Evolutionary conservation across 1,284 basidiomycete genomes (phyloP).

Genomic region (Melampsora americana): DNA sequence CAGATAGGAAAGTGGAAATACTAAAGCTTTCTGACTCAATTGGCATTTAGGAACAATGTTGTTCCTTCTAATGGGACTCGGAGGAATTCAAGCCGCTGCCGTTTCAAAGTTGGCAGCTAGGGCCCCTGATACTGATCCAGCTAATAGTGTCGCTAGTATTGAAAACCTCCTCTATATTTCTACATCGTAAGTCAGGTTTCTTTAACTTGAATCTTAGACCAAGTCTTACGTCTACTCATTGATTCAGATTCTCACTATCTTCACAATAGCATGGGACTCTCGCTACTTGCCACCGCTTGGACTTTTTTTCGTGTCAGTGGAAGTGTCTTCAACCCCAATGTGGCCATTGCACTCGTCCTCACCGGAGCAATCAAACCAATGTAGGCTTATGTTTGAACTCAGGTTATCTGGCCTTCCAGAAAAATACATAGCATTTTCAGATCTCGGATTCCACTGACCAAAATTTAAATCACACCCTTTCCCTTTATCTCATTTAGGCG

Average conservation of each 20-base stretch:
- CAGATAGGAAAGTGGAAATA: too few species aligned
- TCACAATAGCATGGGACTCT: conserved; percentile 61
- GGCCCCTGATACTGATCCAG: conserved; percentile 45
- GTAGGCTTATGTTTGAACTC: conserved; percentile 2
- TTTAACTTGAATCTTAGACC: too few species aligned
- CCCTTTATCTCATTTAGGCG: background rate
- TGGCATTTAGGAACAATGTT: conserved; percentile 48
- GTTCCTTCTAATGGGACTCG: conserved; percentile 66
- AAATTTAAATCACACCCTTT: too few species aligned
- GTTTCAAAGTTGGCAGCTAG: conserved; percentile 49
- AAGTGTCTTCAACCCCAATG: conserved; percentile 40
- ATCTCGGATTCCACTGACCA: too few species aligned
- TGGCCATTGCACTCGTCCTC: conserved; percentile 29
- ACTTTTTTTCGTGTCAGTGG: conserved; percentile 42
- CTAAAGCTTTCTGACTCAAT: too few species aligned
- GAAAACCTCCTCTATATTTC: conserved; percentile 53
- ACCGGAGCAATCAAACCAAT: conserved; percentile 25
- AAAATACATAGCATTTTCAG: too few species aligned
- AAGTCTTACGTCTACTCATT: background rate
- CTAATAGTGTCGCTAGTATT: conserved; percentile 53
- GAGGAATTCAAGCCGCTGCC: conserved; percentile 62
- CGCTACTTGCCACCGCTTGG: conserved; percentile 61
- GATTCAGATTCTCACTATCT: background rate
- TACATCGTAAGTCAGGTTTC: conserved; percentile 3
- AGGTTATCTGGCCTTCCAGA: too few species aligned